Evolutionary conservation across 2,329 filamentous ascomycete species (phyloP), one percentile per base, ranked within the genome.

Genomic region (Aspergillaceae sp.): DNA sequence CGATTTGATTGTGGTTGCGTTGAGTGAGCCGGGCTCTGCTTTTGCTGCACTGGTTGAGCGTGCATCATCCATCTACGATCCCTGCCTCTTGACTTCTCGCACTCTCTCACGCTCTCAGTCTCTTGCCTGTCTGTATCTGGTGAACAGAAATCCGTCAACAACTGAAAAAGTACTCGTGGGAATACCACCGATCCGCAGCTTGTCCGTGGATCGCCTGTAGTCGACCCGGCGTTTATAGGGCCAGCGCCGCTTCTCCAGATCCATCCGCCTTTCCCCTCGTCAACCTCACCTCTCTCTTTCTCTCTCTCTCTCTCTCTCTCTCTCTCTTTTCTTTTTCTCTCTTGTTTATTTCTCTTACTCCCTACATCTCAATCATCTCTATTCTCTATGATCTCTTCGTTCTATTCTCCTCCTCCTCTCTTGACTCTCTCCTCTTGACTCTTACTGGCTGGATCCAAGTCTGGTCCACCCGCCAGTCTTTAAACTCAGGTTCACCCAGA

Each of bases 171-270:
- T 2, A 19, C 19, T 19, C 19, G 19, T 19, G 19, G 19, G 19
- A 19, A 19, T 19, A 19, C 19, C 19, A 19, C 19, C 19, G 19
- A 19, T 19, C 19, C 19, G 19, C 19, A 19, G 19, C 19, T 19
- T 19, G 19, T 19, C 19, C 19, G 19, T 19, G 19, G 19, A 19
- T 19, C 19, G 19, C 19, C 19, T 19, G 19, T 19, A 19, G 19
- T 19, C 19, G 19, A 19, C 19, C 19, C 19, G 19, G 19, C 19
- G 19, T 36, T 36, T 36, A 36, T 36, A 36, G 34, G 34, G 34
- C 19, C 53, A 53, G 53, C 51, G 47, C 44, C 42, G 42, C 45
- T 44, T 29, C n/a, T 36, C 34, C 48, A 46, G 40, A 29, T 45
- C 40, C 38, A 6, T 33, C 29, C 29, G 19, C 26, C 37, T 34